phyloP scores from a whole-genome alignment of 1,284 basidiomycete genomes.

The Ceratobasidium sp. region DNA sequence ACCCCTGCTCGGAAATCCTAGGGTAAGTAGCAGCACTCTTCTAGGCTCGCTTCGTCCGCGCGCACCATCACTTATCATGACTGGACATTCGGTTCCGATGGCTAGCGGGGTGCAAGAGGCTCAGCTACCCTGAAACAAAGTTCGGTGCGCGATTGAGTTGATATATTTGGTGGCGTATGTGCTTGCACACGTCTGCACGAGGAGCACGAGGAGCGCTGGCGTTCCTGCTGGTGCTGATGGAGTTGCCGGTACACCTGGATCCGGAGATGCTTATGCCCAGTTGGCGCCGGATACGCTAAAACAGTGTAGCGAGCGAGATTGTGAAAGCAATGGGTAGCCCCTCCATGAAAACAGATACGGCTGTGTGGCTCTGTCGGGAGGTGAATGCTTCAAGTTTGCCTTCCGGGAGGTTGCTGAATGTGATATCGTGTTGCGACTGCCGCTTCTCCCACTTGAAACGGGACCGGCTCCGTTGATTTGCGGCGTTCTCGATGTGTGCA shows the following conservation, averaged over 20 bases:
- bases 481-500: slow-evolving; percentile 72
- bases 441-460: slow-evolving; percentile 62
- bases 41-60: slow-evolving; percentile 28
- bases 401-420: background rate
- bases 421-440: slow-evolving; percentile 61
- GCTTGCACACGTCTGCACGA: slow-evolving; percentile 72
- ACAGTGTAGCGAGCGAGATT: slow-evolving; percentile 64
- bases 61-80: slow-evolving; percentile 31
- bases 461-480: slow-evolving; percentile 64
- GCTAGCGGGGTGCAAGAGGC: slow-evolving; percentile 28
- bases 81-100: slow-evolving; percentile 23
- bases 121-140: slow-evolving; percentile 21
- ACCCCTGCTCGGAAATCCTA: too few relatives aligned
- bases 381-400: slow-evolving; percentile 58
- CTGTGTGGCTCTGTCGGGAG: slow-evolving; percentile 72
- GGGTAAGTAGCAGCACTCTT: slow-evolving; percentile 18
- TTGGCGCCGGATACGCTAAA: slow-evolving; percentile 66
- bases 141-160: slow-evolving; percentile 26
- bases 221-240: slow-evolving; percentile 62
- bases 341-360: slow-evolving; percentile 50
- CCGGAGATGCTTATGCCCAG: slow-evolving; percentile 72
- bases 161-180: slow-evolving; percentile 68
- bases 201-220: slow-evolving; percentile 64
- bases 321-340: slow-evolving; percentile 64
- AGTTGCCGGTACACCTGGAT: too few relatives aligned